Conservation (phyloP, 192 early-diverging fungal species). For the Coemansia sp. region DNA sequence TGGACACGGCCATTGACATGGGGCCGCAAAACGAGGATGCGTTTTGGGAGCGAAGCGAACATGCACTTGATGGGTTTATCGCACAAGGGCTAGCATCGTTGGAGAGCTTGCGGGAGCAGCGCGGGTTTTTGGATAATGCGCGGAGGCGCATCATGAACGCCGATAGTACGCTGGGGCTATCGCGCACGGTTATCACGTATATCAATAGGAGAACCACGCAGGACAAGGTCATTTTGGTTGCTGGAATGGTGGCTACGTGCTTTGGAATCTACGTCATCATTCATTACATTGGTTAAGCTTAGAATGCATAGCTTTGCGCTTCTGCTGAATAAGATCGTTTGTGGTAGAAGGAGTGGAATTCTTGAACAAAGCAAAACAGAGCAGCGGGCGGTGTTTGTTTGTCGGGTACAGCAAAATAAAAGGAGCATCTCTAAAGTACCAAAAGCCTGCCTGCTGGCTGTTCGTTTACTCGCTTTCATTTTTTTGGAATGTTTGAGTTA, state of each 20-base stretch:
- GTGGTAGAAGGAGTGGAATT: too few relatives aligned
- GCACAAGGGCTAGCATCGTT: conserved; percentile 49
- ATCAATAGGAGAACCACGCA: conserved; percentile 53
- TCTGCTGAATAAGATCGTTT: too few relatives aligned
- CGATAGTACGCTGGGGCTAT: conserved; percentile 45
- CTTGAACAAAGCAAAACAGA: too few relatives aligned
- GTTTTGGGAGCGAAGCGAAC: conserved; percentile 44
- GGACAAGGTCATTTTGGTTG: conserved; percentile 51
- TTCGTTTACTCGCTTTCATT: too few relatives aligned
- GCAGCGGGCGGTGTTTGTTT: too few relatives aligned
- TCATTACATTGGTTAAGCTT: conserved; percentile 47
- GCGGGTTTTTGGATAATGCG: conserved; percentile 33
- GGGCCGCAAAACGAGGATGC: conserved; percentile 16
- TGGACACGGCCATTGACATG: conserved; percentile 47
- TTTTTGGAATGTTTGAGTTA: too few relatives aligned
- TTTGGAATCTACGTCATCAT: conserved; percentile 49
- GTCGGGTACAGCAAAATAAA: too few relatives aligned
- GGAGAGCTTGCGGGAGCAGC: conserved; percentile 44
- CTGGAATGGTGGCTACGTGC: conserved; percentile 40
- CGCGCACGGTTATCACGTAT: conserved; percentile 43
- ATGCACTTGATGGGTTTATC: conserved; percentile 45
- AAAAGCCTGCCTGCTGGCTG: too few relatives aligned
- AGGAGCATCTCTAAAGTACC: too few relatives aligned
- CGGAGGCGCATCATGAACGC: conserved; percentile 45
- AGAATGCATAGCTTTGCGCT: too few relatives aligned